Evolutionary conservation across 2,329 filamentous ascomycete genomes (phyloP), one percentile per base, ranked within the genome.

Genomic region (Apiospora kogelbergensis): DNA sequence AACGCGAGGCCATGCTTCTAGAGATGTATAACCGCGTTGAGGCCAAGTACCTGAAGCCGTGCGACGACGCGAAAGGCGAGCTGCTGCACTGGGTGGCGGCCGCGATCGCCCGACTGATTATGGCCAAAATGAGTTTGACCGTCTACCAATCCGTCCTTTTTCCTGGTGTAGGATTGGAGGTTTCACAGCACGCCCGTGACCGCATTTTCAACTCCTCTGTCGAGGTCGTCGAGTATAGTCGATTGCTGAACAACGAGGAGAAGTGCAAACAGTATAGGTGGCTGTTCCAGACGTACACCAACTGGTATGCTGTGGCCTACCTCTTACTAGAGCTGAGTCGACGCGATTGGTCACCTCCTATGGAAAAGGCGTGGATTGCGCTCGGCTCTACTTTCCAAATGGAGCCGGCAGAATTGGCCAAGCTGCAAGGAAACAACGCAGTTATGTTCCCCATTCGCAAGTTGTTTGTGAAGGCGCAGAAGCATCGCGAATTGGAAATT

Each of bases 301-400:
- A 89, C 70, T 89, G 87, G 86, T 83, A 89, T 71, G 85, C 87
- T 5, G 82, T 89, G 3, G 85, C 86, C 0, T 89, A 86, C 71
- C 79, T 88, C 0, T 73, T 89, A 37, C 80, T 89, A 15, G 85
- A 88, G 72, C 77, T 84, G 1, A 82, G 81, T 17, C 81, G 83
- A 7, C 80, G 85, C 1, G 81, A 84, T 0, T 86, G 85, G 83
- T 84, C 83, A 0, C 77, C 84, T 7, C 80, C 84, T 6, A 81
- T 84, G 17, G 85, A 87, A 72, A 83, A 84, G 22, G 84, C 82
- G 0, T 87, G 85, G 85, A 77, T 82, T 24, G 82, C 81, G 17
- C 78, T 86, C 33, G 81, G 78, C 68, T 77, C 77, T 10, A 79
- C 76, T 3, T 75, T 82, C 63, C 81, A 81, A 57, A 76, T 76